Conservation (phyloP, 2,329 filamentous ascomycete species). For the Beauveria sp. region DNA sequence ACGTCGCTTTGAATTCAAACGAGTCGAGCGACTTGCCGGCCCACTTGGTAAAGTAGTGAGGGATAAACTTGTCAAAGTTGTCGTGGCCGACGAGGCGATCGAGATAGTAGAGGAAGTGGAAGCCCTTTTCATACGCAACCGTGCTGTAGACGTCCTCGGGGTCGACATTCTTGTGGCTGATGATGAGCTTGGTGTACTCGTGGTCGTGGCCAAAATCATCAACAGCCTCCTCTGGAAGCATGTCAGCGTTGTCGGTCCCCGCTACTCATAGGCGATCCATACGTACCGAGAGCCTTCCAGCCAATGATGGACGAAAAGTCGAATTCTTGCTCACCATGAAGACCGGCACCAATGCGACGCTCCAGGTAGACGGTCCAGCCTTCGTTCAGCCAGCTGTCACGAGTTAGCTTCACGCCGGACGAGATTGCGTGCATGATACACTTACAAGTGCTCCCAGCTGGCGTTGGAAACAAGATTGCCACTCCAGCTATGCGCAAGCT, state of each 20-base stretch:
- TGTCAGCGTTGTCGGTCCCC: slow-evolving; percentile 5
- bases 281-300: slow-evolving; percentile 71
- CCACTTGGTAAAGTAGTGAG: slow-evolving; percentile 85
- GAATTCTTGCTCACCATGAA: slow-evolving; percentile 79
- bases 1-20: slow-evolving; percentile 85
- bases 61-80: slow-evolving; percentile 94
- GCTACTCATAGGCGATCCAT: background rate
- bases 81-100: slow-evolving; percentile 76
- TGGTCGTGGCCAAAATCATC: slow-evolving; percentile 73
- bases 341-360: slow-evolving; percentile 66
- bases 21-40: slow-evolving; percentile 83
- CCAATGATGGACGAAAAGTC: slow-evolving; percentile 95
- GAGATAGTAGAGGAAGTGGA: slow-evolving; percentile 86
- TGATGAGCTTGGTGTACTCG: slow-evolving; percentile 86
- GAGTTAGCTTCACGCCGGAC: slow-evolving; percentile 8
- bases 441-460: slow-evolving; percentile 73
- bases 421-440: slow-evolving; percentile 4
- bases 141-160: slow-evolving; percentile 93
- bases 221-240: slow-evolving; percentile 60
- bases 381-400: slow-evolving; percentile 55
- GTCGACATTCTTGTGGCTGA: slow-evolving; percentile 81
- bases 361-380: slow-evolving; percentile 96
- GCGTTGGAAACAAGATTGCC: slow-evolving; percentile 76
- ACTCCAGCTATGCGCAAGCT: slow-evolving; percentile 71
- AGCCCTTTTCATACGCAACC: slow-evolving; percentile 93